These are phyloP conservation scores for Allium sativum DNA, from an alignment of 106 monocot species.

Conservation along the genomic window DNA sequence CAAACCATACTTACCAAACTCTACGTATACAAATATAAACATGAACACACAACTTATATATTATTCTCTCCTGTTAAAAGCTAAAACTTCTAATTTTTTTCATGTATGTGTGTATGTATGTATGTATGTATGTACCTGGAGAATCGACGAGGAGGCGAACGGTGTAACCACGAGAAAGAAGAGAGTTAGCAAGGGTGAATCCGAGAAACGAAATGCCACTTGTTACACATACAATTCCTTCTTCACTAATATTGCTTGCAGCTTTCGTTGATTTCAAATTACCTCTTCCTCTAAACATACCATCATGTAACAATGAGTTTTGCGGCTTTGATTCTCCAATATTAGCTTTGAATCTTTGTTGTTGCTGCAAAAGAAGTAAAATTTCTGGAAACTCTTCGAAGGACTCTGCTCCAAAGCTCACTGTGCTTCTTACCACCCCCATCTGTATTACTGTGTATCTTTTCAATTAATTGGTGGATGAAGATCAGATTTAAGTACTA, in stretches of 20 bases:
- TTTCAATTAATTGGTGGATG: too few species aligned
- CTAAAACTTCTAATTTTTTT: too few species aligned
- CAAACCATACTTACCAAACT: not conserved
- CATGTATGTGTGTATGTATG: too few species aligned
- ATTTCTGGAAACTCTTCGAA: conserved; percentile 29
- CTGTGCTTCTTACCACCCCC: conserved; percentile 39
- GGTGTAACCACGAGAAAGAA: conserved; percentile 50
- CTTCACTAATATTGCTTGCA: not conserved
- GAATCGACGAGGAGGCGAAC: conserved; percentile 58
- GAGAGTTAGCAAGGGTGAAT: conserved; percentile 50
- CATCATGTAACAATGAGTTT: not conserved
- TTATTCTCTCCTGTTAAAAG: too few species aligned
- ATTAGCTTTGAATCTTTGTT: not conserved
- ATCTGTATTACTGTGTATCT: conserved; percentile 2
- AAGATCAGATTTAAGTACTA: too few species aligned
- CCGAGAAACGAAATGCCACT: conserved; percentile 74
- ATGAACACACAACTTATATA: too few species aligned
- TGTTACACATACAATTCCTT: conserved; percentile 55
- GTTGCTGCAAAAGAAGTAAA: conserved; percentile 6
- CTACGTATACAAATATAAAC: not conserved
- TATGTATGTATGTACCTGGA: conserved; percentile 24
- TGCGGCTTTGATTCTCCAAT: too few species aligned
- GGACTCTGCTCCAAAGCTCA: conserved; percentile 34
- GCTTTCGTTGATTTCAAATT: not conserved
- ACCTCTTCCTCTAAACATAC: not conserved